Conservation (phyloP, 2,329 filamentous ascomycete genomes). For the Diaporthe batatas region DNA sequence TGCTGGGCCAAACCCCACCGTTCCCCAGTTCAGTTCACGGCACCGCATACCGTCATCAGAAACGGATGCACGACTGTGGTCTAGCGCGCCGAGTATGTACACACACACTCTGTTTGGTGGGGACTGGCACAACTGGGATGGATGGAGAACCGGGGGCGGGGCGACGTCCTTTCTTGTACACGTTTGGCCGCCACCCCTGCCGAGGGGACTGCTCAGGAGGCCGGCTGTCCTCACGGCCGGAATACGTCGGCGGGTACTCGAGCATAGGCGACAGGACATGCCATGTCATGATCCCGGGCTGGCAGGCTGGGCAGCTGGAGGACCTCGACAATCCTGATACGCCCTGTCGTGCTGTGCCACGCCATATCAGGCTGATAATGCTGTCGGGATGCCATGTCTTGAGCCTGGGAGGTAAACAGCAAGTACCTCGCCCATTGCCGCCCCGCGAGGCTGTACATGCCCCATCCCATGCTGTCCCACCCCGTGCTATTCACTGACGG, state of each 20-base stretch:
- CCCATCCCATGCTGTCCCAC: conserved; percentile 30
- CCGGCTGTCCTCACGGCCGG: conserved; percentile 24
- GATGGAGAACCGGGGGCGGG: conserved; percentile 10
- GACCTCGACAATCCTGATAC: background rate
- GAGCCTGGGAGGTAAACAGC: background rate
- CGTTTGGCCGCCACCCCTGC: background rate
- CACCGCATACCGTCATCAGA: conserved; percentile 6
- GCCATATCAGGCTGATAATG: background rate
- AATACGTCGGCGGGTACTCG: conserved; percentile 27
- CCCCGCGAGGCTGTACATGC: background rate
- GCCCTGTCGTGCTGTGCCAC: conserved; percentile 2
- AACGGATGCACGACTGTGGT: too few relatives aligned
- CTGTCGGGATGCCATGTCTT: conserved; percentile 31
- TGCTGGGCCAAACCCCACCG: conserved; percentile 1
- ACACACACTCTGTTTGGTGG: conserved; percentile 13
- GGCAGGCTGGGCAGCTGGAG: background rate
- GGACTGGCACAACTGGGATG: conserved; percentile 11
- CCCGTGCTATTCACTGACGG: conserved; percentile 6
- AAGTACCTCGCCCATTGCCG: conserved; percentile 9
- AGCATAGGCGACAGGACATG: conserved; percentile 24
- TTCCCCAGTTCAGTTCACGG: conserved; percentile 12
- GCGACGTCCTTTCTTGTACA: background rate
- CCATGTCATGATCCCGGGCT: conserved; percentile 28
- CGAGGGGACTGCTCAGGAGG: conserved; percentile 11
- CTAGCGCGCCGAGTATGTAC: background rate